These are phyloP conservation scores for Phalaenopsis equestris DNA, from an alignment of 106 monocot genomes.

Conservation along the genomic window DNA sequence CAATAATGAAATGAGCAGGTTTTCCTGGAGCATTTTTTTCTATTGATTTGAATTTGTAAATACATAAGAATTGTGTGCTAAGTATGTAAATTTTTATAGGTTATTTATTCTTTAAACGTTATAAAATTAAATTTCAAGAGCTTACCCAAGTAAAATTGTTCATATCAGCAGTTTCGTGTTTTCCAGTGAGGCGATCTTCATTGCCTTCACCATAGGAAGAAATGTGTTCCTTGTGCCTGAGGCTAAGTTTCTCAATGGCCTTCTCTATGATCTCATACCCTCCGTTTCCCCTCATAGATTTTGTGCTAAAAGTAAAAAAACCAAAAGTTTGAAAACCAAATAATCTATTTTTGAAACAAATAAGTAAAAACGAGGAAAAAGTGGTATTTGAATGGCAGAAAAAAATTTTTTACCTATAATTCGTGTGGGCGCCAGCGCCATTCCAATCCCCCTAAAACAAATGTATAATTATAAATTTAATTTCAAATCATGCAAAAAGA, in stretches of 20 bases:
- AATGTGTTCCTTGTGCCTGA: slow-evolving; percentile 62
- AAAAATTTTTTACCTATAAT: slow-evolving; percentile 37
- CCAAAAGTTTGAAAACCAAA: not conserved
- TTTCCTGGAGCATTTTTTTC: too few relatives aligned
- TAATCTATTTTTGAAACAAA: not conserved
- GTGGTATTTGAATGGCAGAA: not conserved
- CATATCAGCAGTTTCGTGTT: slow-evolving; percentile 75
- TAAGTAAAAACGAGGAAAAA: not conserved
- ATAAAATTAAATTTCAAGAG: not conserved
- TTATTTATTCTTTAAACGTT: not conserved
- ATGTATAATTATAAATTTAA: not conserved
- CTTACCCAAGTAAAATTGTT: slow-evolving; percentile 75
- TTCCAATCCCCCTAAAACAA: slow-evolving; percentile 52
- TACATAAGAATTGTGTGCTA: too few relatives aligned
- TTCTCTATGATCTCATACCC: slow-evolving; percentile 50
- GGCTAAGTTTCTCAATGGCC: slow-evolving; percentile 58
- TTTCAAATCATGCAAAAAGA: not conserved
- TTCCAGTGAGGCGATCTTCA: slow-evolving; percentile 80
- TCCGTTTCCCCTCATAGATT: slow-evolving; percentile 56
- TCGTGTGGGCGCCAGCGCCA: slow-evolving; percentile 58
- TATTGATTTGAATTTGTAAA: too few relatives aligned
- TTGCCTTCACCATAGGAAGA: slow-evolving; percentile 82
- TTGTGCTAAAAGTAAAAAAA: slow-evolving; percentile 27
- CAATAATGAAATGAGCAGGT: too few relatives aligned
- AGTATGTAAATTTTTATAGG: too few relatives aligned